Base-by-base conservation (phyloP, 1,284 basidiomycete genomes). In the Vanrija sp. region DNA sequence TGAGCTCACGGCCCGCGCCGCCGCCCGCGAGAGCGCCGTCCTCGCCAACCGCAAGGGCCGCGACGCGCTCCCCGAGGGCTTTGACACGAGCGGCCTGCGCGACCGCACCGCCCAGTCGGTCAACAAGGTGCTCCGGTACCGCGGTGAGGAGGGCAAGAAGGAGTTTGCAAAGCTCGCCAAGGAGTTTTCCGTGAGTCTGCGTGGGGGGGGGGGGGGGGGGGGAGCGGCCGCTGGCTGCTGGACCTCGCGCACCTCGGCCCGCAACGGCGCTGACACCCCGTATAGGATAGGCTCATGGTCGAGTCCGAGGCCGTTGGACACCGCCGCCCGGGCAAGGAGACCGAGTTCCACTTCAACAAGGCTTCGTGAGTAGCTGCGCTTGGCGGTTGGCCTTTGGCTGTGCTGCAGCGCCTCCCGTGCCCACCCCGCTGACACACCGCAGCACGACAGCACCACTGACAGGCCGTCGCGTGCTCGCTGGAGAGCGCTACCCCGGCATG, bases 1-100 rank as follows among this genome's bases (percentile, higher is more conserved):
- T 69, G 89, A 92, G 69, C 84, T 92, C 80, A 85, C 88, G 5
- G 87, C 91, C 19, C 83, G 88, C 49, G 84, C 88, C 2, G 80
- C 90, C 22, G 93, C 89, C 3, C 84, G 86, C 78, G 91, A 95
- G 47, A 23, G 22, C 1, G 19, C 48, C 3, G 49, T 42, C 16
- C 44, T 44, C 2, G 38, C 38, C 15, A 46, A 38, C 7, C 44
- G 22, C 27, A 44, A 45, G 2, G 24, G 42, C 20, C 19, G 43
- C 31, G 31, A 49, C 16, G 51, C 20, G 15, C 19, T 42, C 7
- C 41, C 41, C 14, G 6, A 18, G 3, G 42, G 18, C 10, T 47
- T 47, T n/a, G 38, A 45, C 20, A 54, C 24, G 12, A 9, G 14
- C 19, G 19, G 3, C 9, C 20, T 54, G 10, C 22, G 48, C 36